phyloP scores from a whole-genome alignment of 306 rosid genomes.

The Vicia sativa region DNA sequence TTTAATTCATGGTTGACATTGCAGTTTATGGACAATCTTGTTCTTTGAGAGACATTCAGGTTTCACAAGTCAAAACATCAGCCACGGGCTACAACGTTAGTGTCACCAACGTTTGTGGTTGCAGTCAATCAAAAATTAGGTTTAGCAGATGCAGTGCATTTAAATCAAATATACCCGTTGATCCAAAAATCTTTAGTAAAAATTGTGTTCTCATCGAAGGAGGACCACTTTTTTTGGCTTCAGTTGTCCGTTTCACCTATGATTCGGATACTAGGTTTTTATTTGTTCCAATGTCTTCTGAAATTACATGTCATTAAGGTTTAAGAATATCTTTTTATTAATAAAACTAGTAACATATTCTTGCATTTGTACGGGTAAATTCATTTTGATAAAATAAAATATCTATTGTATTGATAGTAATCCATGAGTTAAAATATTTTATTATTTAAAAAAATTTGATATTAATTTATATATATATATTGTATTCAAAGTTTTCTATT shows the following conservation, averaged over 20 bases:
- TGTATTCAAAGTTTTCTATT: too few relatives aligned
- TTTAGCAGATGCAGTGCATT: constrained; percentile 20
- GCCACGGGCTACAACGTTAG: not conserved
- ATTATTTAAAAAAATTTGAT: too few relatives aligned
- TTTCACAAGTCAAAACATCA: not conserved
- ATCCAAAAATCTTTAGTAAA: constrained; percentile 12
- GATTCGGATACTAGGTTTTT: constrained; percentile 10
- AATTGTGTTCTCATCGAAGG: constrained; percentile 30
- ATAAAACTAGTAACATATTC: too few relatives aligned
- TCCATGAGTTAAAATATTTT: too few relatives aligned
- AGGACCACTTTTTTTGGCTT: not conserved
- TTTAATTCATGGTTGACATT: not conserved
- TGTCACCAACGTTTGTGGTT: constrained; percentile 9
- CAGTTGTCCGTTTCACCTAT: not conserved
- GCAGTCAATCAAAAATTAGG: constrained; percentile 29
- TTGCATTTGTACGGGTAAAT: too few relatives aligned
- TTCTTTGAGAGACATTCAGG: not conserved
- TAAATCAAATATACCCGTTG: not conserved
- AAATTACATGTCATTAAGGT: constrained; percentile 9
- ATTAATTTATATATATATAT: too few relatives aligned
- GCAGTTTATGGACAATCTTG: constrained; percentile 18
- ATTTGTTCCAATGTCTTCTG: constrained; percentile 25
- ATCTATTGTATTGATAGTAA: too few relatives aligned
- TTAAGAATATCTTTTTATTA: too few relatives aligned
- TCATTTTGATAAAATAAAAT: too few relatives aligned